Percentiles rank a stretch among this genome's conserved stretches.
phyloP scores from a whole-genome alignment of 805 yeast genomes.

The Cephaloascus fragrans region DNA sequence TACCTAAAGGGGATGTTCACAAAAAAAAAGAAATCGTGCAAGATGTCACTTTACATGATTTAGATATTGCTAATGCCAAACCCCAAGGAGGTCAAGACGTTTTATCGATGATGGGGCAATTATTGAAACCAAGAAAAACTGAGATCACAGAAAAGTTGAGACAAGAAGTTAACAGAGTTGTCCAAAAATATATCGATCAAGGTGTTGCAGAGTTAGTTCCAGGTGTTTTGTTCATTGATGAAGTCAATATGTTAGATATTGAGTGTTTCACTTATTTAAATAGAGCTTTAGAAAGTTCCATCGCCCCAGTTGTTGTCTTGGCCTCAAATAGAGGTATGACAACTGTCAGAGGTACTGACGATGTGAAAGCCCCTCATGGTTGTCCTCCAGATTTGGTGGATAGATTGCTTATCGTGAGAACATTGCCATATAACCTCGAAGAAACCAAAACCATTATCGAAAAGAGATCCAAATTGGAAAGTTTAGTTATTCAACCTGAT shows the following conservation, averaged over 20 bases:
- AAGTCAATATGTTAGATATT: constrained; percentile 95
- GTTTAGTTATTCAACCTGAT: constrained; percentile 50
- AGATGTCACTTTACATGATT: constrained; percentile 92
- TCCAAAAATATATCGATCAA: constrained; percentile 91
- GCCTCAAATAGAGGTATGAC: constrained; percentile 96
- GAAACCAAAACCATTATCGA: constrained; percentile 78
- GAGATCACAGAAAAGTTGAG: constrained; percentile 95
- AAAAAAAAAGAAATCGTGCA: constrained; percentile 96
- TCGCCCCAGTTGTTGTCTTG: constrained; percentile 90
- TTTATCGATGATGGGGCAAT: constrained; percentile 92
- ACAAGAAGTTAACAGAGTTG: constrained; percentile 90
- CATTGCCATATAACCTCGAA: constrained; percentile 76
- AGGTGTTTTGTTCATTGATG: constrained; percentile 96
- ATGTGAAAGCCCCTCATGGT: constrained; percentile 85
- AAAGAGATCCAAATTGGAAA: constrained; percentile 75
- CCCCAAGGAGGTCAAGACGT: constrained; percentile 98
- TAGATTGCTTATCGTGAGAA: constrained; percentile 82
- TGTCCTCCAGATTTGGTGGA: constrained; percentile 93
- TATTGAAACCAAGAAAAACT: constrained; percentile 91
- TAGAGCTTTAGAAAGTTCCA: constrained; percentile 83
- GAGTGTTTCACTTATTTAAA: constrained; percentile 94
- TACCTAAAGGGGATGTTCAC: constrained; percentile 98
- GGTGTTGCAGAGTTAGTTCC: constrained; percentile 98
- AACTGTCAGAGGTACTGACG: constrained; percentile 76
- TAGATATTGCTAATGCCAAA: constrained; percentile 92